Evolutionary conservation across 2,329 filamentous ascomycete species (phyloP).

Genomic region (Fusarium oxysporum): DNA sequence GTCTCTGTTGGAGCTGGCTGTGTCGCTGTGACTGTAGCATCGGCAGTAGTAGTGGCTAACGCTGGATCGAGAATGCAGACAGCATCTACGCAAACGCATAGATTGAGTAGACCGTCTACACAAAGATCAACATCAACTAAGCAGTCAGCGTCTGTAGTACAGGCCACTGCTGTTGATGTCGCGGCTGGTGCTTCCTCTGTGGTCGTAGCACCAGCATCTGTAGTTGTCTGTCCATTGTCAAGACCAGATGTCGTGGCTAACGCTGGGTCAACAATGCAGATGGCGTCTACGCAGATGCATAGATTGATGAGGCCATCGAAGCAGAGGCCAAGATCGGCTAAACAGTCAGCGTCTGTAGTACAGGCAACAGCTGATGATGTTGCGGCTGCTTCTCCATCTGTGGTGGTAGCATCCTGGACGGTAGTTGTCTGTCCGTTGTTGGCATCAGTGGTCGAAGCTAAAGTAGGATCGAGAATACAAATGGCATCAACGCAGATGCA

Average conservation of each 20-base stretch:
- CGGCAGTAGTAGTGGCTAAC: not conserved
- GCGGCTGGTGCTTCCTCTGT: not conserved
- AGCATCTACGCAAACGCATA: constrained; percentile 3
- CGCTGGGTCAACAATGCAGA: not conserved
- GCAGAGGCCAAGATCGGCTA: not conserved
- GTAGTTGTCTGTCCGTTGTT: not conserved
- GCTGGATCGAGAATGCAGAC: not conserved
- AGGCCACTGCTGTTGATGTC: not conserved
- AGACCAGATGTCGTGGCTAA: not conserved
- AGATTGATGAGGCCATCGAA: not conserved
- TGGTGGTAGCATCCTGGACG: not conserved
- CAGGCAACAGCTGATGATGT: not conserved
- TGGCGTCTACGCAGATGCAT: not conserved
- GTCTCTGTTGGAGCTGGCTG: not conserved
- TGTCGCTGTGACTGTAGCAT: not conserved
- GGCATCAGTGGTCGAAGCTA: not conserved
- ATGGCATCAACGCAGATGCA: not conserved
- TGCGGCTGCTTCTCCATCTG: no score
- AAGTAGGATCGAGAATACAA: not conserved
- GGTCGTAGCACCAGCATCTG: not conserved
- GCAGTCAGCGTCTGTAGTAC: not conserved
- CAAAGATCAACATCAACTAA: constrained; percentile 1
- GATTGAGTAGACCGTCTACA: not conserved
- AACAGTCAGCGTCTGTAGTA: not conserved
- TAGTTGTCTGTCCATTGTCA: no score